These are phyloP conservation scores for Neurospora crassa DNA, from an alignment of 2,329 filamentous ascomycete species.

Conservation along the genomic window DNA sequence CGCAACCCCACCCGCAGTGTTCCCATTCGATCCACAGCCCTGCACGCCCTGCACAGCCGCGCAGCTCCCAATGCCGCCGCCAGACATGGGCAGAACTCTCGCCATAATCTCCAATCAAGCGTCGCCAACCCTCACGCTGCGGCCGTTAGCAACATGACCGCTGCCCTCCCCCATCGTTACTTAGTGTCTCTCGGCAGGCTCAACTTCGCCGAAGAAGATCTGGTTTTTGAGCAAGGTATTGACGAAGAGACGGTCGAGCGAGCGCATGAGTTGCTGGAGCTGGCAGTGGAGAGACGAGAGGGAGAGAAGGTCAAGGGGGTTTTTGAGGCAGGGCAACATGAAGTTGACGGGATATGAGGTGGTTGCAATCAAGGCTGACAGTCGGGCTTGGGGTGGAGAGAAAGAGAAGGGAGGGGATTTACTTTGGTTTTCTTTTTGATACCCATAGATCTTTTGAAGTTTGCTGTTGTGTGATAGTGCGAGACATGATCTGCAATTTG, in stretches of 20 bases:
- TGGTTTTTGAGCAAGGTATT: constrained; percentile 67
- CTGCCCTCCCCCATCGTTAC: constrained; percentile 53
- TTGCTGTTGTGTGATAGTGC: not conserved
- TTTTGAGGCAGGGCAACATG: constrained; percentile 19
- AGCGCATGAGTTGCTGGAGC: constrained; percentile 73
- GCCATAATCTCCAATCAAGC: not conserved
- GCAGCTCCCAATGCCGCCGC: not conserved
- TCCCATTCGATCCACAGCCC: not conserved
- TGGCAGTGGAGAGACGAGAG: constrained; percentile 67
- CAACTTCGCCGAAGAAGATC: constrained; percentile 73
- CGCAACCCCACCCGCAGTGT: not conserved
- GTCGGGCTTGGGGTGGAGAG: not conserved
- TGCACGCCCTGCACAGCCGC: not conserved
- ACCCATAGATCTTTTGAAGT: not conserved
- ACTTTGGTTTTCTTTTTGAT: not conserved
- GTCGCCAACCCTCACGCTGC: not conserved
- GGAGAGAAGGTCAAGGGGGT: constrained; percentile 32
- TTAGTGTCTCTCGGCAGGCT: constrained; percentile 70
- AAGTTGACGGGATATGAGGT: not conserved
- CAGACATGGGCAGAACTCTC: not conserved
- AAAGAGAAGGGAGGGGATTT: not conserved
- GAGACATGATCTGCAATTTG: not conserved
- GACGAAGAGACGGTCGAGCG: constrained; percentile 69
- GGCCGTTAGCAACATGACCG: not conserved
- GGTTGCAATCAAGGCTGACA: not conserved